A percentile compares a stretch with the other conserved stretches of the same genome.
These are phyloP conservation scores for Fusarium tanahbumbuense DNA, from an alignment of 2,329 filamentous ascomycete species.

Conservation along the genomic window DNA sequence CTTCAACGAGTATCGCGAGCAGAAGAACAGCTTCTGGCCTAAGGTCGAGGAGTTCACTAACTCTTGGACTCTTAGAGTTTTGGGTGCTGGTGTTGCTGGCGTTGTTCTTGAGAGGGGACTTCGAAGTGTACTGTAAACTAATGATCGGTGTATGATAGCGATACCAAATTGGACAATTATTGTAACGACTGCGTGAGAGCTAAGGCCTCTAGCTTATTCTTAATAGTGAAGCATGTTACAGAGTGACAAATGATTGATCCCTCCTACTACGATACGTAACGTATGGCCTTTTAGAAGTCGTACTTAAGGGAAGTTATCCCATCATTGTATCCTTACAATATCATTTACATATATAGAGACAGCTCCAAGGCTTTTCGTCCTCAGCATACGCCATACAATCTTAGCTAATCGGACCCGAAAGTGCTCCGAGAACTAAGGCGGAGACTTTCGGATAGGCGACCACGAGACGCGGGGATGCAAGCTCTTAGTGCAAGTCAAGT, in stretches of 20 bases:
- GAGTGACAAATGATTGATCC: too few relatives aligned
- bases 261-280: too few relatives aligned
- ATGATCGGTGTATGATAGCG: background rate
- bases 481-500: background rate
- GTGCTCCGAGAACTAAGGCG: background rate
- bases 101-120: slow-evolving; percentile 10
- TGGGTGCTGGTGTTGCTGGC: background rate
- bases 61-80: slow-evolving; percentile 2
- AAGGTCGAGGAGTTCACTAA: slow-evolving; percentile 3
- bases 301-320: too few relatives aligned
- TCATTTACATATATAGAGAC: too few relatives aligned
- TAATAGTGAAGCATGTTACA: too few relatives aligned
- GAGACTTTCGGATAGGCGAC: background rate
- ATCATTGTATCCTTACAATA: too few relatives aligned
- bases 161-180: background rate
- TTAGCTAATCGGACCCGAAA: background rate
- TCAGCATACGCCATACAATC: too few relatives aligned
- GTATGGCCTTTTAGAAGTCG: too few relatives aligned
- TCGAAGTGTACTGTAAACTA: background rate
- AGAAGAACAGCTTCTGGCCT: slow-evolving; percentile 29
- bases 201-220: too few relatives aligned
- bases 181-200: too few relatives aligned
- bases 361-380: too few relatives aligned
- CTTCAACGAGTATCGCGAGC: background rate
- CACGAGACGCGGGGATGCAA: background rate